Conservation (phyloP, 495 filamentous ascomycete species). For the Penicillium nucicola region DNA sequence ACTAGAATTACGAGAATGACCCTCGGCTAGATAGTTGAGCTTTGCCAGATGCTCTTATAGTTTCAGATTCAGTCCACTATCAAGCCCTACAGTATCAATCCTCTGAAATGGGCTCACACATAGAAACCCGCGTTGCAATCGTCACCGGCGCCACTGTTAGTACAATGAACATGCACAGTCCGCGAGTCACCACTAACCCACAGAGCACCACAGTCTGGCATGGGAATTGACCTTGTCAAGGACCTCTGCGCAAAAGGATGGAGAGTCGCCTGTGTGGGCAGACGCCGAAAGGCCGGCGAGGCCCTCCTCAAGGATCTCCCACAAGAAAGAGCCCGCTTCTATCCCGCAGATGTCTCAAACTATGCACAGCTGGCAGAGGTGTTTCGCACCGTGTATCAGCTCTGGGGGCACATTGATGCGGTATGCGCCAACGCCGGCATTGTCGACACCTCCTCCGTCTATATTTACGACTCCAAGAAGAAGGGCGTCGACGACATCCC, state of each 20-base stretch:
- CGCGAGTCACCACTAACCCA: background rate
- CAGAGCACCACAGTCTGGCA: constrained; percentile 20
- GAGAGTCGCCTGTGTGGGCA: constrained; percentile 25
- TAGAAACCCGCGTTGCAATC: constrained; percentile 18
- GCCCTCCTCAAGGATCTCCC: constrained; percentile 12
- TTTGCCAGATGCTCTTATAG: background rate
- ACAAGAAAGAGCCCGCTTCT: constrained; percentile 17
- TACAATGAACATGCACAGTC: background rate
- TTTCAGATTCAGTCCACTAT: background rate
- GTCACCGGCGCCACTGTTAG: constrained; percentile 23
- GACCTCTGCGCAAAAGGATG: constrained; percentile 22
- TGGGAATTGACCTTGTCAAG: constrained; percentile 21
- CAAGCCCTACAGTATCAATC: background rate
- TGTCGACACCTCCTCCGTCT: constrained; percentile 25
- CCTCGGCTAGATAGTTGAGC: background rate
- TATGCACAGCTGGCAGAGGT: constrained; percentile 21
- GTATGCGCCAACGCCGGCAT: constrained; percentile 27
- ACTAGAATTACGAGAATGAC: too few species aligned
- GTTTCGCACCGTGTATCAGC: constrained; percentile 12
- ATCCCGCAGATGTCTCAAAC: constrained; percentile 21
- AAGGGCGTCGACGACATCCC: constrained; percentile 22
- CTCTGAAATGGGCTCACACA: constrained; percentile 6
- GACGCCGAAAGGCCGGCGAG: constrained; percentile 14
- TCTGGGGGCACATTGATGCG: constrained; percentile 27
- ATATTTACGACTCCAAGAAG: constrained; percentile 14